These are phyloP conservation scores for Spergularia marina DNA, from an alignment of 148 eudicot species.

Conservation along the genomic window DNA sequence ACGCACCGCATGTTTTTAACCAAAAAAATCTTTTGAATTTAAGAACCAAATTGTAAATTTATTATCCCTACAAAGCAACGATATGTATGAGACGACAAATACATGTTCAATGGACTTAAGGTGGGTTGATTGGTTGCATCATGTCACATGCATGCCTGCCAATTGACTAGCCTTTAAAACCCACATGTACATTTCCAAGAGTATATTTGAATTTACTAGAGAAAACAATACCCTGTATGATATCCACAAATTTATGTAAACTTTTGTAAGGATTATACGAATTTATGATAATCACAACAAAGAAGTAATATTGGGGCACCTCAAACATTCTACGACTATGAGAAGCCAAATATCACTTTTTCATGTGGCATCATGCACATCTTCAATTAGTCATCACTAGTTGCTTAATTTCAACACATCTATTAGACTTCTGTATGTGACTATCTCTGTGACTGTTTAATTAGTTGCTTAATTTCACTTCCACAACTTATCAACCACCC, in stretches of 20 bases:
- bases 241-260: not conserved
- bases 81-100: constrained; percentile 13
- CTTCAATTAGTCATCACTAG: too few species aligned
- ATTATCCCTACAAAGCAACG: not conserved
- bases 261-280: too few species aligned
- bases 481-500: too few species aligned
- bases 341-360: too few species aligned
- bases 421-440: too few species aligned
- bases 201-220: not conserved
- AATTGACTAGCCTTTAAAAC: not conserved
- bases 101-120: constrained; percentile 22
- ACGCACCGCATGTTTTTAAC: not conserved
- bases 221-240: not conserved
- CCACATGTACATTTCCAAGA: not conserved
- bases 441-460: too few species aligned
- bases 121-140: constrained; percentile 17
- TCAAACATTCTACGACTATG: too few species aligned
- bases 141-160: constrained; percentile 20
- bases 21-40: not conserved
- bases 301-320: too few species aligned
- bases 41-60: not conserved
- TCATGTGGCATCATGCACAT: too few species aligned
- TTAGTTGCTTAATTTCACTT: too few species aligned
- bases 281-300: too few species aligned
- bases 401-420: too few species aligned